Evolutionary conservation across 345 rosid species (phyloP).

Genomic region (Acer yangbiense): DNA sequence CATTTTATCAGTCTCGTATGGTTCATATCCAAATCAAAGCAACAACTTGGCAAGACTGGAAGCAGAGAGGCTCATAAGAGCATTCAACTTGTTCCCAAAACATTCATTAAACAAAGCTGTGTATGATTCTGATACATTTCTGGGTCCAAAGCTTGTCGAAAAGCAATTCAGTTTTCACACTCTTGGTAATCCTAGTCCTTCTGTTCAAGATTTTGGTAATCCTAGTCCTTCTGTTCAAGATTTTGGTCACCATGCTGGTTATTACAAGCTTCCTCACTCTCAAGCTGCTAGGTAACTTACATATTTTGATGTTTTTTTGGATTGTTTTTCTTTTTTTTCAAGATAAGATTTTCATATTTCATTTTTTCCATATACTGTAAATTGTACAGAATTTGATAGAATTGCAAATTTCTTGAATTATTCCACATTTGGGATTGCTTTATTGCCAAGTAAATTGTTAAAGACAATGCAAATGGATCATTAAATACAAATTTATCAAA

Average conservation of each 20-base stretch:
- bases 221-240: constrained; percentile 60
- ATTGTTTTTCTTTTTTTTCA: no score
- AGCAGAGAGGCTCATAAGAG: constrained; percentile 57
- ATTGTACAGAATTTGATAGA: no score
- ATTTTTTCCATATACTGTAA: no score
- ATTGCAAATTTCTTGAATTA: neutral
- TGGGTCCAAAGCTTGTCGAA: constrained; percentile 33
- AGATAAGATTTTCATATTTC: no score
- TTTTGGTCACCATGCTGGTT: constrained; percentile 84
- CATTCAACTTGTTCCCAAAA: constrained; percentile 56
- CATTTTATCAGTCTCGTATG: constrained; percentile 15
- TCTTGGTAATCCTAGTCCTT: constrained; percentile 37
- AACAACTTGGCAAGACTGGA: constrained; percentile 26
- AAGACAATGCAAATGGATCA: neutral
- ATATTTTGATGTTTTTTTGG: no score
- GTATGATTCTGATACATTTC: neutral
- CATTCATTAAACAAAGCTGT: constrained; percentile 30
- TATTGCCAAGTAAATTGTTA: neutral
- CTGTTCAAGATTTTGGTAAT: no score
- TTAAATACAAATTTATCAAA: neutral
- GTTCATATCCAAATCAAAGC: neutral
- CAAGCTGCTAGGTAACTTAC: constrained; percentile 62
- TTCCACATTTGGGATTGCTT: neutral
- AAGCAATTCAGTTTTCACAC: constrained; percentile 41
- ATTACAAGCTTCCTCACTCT: constrained; percentile 65